Base-by-base conservation (phyloP, 345 rosid species). In the Linum trigynum region DNA sequence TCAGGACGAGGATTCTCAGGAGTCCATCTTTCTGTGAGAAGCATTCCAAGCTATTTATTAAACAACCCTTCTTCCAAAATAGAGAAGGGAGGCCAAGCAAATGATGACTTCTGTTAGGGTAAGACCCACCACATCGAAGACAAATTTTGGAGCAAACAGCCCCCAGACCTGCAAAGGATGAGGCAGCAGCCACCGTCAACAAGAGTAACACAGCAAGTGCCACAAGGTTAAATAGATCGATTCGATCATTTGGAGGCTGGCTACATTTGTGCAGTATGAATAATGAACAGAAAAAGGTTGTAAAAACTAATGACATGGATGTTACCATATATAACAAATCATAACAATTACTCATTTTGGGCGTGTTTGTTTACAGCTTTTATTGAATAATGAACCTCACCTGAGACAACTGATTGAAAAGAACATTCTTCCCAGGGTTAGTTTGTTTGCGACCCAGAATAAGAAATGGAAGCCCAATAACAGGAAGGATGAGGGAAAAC, bases 71-170 rank as follows among this genome's bases (percentile, higher is more conserved):
- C 32, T 23, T 23, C 32, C 1, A 23, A 23, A 55, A 71, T 79
- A 80, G 81, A 80, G 88, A 50, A 78, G 71, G 53, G 83, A 84
- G 14, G 90, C 89, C 71, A 88, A 64, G 73, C 87, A 84, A 67
- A 85, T 88, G 39, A 90, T 77, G 59, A 75, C 23, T 55, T 88
- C 96, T 0, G 81, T 74, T 39, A 90, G 85, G 43, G 90, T 36
- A 42, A 90, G 85, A 64, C 88, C 88, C 62, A 77, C 87, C 72
- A 81, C 88, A 67, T 86, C 95, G 55, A 90, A 94, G 42, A 85
- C 99, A 70, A 90, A 85, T 77, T 94, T 88, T 0, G 96, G 99
- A 63, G 96, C 96, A 76, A 94, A 94, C 67, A 90, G 69, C 55
- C 96, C 96, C 98, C 98, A 86, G 23, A 92, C 98, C 96, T 88